Percentiles rank a stretch among this genome's conserved stretches.
phyloP scores from a whole-genome alignment of 495 filamentous ascomycete genomes.

The Talaromyces wortmannii region DNA sequence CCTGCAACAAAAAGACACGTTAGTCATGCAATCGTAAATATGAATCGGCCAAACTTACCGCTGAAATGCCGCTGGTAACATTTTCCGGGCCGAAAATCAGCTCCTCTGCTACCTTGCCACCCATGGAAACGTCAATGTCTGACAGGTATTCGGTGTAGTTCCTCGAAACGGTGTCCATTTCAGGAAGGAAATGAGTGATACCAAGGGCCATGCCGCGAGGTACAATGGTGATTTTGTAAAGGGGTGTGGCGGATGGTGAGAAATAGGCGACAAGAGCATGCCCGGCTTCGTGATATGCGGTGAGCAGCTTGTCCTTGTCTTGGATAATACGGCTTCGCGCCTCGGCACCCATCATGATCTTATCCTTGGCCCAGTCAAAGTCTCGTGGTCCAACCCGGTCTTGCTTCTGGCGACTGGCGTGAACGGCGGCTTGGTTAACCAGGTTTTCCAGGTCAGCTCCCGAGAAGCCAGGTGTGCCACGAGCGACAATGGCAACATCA shows the following conservation, averaged over 20 bases:
- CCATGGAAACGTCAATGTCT: slow-evolving; percentile 75
- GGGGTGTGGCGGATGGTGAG: slow-evolving; percentile 59
- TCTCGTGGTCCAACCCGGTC: slow-evolving; percentile 66
- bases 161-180: slow-evolving; percentile 82
- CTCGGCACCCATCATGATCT: slow-evolving; percentile 96
- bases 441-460: slow-evolving; percentile 95
- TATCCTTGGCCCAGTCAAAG: slow-evolving; percentile 97
- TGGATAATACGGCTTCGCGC: slow-evolving; percentile 80
- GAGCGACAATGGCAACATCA: slow-evolving; percentile 73
- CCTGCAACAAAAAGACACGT: slow-evolving; percentile 34
- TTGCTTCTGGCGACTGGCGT: slow-evolving; percentile 74
- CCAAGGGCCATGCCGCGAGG: slow-evolving; percentile 81
- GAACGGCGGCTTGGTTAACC: slow-evolving; percentile 92
- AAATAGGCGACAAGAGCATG: slow-evolving; percentile 87
- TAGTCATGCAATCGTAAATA: no score
- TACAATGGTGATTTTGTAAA: slow-evolving; percentile 97
- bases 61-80: slow-evolving; percentile 75
- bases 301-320: slow-evolving; percentile 78
- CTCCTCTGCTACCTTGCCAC: slow-evolving; percentile 92
- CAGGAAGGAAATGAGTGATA: slow-evolving; percentile 74
- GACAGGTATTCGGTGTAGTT: slow-evolving; percentile 64
- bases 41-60: slow-evolving; percentile 41
- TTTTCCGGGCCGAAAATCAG: slow-evolving; percentile 81
- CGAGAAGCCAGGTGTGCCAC: slow-evolving; percentile 84
- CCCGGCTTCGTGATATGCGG: slow-evolving; percentile 95